Percentiles rank a stretch among this genome's conserved stretches.
Conservation (phyloP, 2,329 filamentous ascomycete species). For the Sarocladium oryzae region DNA sequence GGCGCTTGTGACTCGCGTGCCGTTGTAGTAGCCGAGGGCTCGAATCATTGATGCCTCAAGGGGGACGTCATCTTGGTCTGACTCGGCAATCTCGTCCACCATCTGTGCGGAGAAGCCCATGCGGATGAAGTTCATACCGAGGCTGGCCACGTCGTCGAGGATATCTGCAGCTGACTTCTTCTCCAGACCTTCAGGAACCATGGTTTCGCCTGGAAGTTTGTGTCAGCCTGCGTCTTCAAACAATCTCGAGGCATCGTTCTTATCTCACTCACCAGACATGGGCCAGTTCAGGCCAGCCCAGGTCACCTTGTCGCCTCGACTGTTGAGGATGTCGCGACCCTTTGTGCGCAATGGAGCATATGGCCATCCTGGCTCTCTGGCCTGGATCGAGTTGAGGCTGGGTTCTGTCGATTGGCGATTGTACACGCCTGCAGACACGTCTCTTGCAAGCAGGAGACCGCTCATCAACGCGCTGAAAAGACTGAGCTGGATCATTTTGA, state of each 20-base stretch:
- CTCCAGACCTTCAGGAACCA: slow-evolving; percentile 51
- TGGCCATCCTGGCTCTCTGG: slow-evolving; percentile 16
- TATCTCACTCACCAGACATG: slow-evolving; percentile 14
- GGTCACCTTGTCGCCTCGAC: slow-evolving; percentile 26
- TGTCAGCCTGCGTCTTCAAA: no score
- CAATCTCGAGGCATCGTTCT: no score
- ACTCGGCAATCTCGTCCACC: slow-evolving; percentile 41
- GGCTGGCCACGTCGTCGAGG: slow-evolving; percentile 38
- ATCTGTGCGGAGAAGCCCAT: slow-evolving; percentile 51
- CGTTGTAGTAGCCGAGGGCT: slow-evolving; percentile 40
- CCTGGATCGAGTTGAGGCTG: neutral
- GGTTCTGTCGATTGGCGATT: neutral
- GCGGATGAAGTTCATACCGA: slow-evolving; percentile 50
- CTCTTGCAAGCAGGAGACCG: neutral
- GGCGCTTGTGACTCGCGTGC: slow-evolving; percentile 36
- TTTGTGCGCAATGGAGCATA: slow-evolving; percentile 32
- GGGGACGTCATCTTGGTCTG: slow-evolving; percentile 30
- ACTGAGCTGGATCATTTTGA: neutral
- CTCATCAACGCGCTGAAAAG: neutral
- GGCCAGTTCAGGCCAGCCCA: slow-evolving; percentile 22
- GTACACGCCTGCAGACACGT: neutral
- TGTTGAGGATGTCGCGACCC: slow-evolving; percentile 31
- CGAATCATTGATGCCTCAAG: slow-evolving; percentile 30
- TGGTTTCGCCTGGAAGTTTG: slow-evolving; percentile 36
- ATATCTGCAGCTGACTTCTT: slow-evolving; percentile 44